Percentiles rank a stretch among this genome's conserved stretches.
Evolutionary conservation across 371 early-diverging fungal genomes (phyloP).

Genomic region (Actinomucor elegans): DNA sequence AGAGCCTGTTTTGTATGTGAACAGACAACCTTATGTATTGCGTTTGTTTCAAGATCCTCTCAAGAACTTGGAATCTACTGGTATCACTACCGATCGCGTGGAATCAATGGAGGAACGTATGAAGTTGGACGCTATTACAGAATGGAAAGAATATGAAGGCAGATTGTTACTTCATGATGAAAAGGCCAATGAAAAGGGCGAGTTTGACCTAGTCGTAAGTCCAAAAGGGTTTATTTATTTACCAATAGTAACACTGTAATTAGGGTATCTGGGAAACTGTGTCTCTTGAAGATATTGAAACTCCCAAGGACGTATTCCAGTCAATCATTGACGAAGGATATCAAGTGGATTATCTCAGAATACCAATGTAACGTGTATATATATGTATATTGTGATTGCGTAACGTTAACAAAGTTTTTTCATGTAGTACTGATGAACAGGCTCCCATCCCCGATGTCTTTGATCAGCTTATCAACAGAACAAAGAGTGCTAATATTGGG

Average conservation of each 20-base stretch:
- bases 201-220: conserved; percentile 54
- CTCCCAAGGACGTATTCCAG: conserved; percentile 61
- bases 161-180: conserved; percentile 67
- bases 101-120: conserved; percentile 71
- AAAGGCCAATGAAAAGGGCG: conserved; percentile 40
- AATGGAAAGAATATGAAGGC: conserved; percentile 54
- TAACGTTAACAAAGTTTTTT: neutral
- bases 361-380: conserved; percentile 70
- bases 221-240: neutral
- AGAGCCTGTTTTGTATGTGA: conserved; percentile 78
- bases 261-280: conserved; percentile 69
- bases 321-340: conserved; percentile 56
- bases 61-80: conserved; percentile 67
- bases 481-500: conserved; percentile 40
- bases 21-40: conserved; percentile 63
- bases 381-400: neutral
- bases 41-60: conserved; percentile 63
- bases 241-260: neutral
- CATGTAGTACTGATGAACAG: conserved; percentile 70
- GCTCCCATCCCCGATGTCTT: conserved; percentile 80
- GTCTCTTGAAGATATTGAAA: conserved; percentile 47
- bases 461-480: conserved; percentile 59
- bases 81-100: conserved; percentile 69
- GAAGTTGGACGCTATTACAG: conserved; percentile 60
- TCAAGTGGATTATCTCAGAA: conserved; percentile 63